These are phyloP conservation scores for Viridothelium virens DNA, from an alignment of 495 filamentous ascomycete genomes.

Conservation along the genomic window DNA sequence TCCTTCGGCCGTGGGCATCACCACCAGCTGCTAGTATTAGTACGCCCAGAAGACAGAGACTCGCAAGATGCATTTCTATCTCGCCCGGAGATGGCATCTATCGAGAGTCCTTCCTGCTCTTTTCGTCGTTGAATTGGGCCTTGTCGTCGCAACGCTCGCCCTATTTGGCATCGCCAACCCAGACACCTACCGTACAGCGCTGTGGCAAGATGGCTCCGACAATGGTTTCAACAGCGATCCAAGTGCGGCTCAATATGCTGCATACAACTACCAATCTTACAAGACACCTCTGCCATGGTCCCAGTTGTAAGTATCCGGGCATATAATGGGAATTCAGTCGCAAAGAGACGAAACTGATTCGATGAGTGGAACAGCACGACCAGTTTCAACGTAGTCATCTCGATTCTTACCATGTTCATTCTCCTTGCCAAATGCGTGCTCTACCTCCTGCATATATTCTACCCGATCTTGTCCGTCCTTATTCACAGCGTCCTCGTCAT, in stretches of 20 bases:
- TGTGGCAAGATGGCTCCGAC: slow-evolving; percentile 75
- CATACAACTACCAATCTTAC: slow-evolving; percentile 63
- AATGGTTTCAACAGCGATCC: slow-evolving; percentile 81
- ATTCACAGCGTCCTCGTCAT: slow-evolving; percentile 51
- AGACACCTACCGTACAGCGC: slow-evolving; percentile 64
- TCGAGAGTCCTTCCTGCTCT: slow-evolving; percentile 56
- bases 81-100: slow-evolving; percentile 54
- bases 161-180: slow-evolving; percentile 77
- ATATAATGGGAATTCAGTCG: background rate
- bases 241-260: slow-evolving; percentile 60
- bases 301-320: slow-evolving; percentile 53
- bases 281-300: slow-evolving; percentile 74
- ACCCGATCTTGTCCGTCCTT: slow-evolving; percentile 56
- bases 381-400: slow-evolving; percentile 73
- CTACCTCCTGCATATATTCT: slow-evolving; percentile 64
- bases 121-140: slow-evolving; percentile 60
- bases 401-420: slow-evolving; percentile 64
- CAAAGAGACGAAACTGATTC: background rate
- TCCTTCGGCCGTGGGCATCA: background rate
- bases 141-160: slow-evolving; percentile 63
- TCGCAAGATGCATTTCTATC: slow-evolving; percentile 4
- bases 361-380: slow-evolving; percentile 51
- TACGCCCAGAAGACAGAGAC: background rate
- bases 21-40: background rate
- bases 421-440: slow-evolving; percentile 57